Evolutionary conservation across 2,329 filamentous ascomycete genomes (phyloP).

Genomic region (Emericellopsis cladophorae): DNA sequence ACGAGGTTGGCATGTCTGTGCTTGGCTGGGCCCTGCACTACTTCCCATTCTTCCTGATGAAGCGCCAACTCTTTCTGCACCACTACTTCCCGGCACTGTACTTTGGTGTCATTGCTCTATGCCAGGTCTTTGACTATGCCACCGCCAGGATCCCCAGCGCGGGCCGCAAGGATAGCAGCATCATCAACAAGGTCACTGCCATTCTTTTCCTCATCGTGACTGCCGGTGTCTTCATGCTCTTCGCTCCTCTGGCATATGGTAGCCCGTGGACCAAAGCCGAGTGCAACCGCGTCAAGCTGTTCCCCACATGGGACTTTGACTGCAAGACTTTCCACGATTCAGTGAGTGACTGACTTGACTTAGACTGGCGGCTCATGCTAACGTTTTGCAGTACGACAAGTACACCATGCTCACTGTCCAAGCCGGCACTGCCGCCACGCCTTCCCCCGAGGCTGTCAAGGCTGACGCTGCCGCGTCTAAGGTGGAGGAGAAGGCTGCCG

Average conservation of each 20-base stretch:
- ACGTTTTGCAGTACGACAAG: slow-evolving; percentile 26
- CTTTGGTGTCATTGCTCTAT: slow-evolving; percentile 82
- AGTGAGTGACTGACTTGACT: slow-evolving; percentile 46
- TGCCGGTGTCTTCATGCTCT: slow-evolving; percentile 69
- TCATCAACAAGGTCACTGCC: slow-evolving; percentile 63
- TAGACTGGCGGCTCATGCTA: slow-evolving; percentile 10
- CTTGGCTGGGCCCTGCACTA: slow-evolving; percentile 97
- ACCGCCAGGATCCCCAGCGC: slow-evolving; percentile 60
- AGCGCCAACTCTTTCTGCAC: slow-evolving; percentile 93
- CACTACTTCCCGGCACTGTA: slow-evolving; percentile 97
- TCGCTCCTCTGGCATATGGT: slow-evolving; percentile 81
- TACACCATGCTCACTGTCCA: slow-evolving; percentile 21
- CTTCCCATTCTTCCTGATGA: slow-evolving; percentile 98
- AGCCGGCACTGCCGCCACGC: slow-evolving; percentile 13
- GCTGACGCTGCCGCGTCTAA: slow-evolving; percentile 4
- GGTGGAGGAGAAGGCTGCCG: slow-evolving; percentile 4
- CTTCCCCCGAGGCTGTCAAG: slow-evolving; percentile 2
- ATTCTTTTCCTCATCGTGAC: slow-evolving; percentile 62
- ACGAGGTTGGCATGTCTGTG: slow-evolving; percentile 82
- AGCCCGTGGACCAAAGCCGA: slow-evolving; percentile 86
- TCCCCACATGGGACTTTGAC: slow-evolving; percentile 91
- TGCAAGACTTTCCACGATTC: slow-evolving; percentile 84
- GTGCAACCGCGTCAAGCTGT: slow-evolving; percentile 78
- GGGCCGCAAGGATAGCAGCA: slow-evolving; percentile 51
- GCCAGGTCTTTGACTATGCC: slow-evolving; percentile 78